Evolutionary conservation across 2,329 filamentous ascomycete genomes (phyloP).

Genomic region (Epichloe coenophiala): DNA sequence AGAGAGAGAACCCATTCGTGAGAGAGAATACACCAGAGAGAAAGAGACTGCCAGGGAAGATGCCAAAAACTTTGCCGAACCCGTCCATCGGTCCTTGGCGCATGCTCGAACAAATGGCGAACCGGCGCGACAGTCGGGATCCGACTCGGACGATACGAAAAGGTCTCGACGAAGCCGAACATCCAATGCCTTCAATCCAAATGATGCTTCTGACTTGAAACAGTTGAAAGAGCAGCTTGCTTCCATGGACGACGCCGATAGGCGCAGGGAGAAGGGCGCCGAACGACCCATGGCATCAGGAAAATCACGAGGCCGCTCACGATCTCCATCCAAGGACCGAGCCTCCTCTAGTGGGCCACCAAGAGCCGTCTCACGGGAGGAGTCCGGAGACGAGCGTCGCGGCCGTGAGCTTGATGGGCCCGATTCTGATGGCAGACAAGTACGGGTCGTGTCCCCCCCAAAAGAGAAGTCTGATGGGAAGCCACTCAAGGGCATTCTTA

Average conservation of each 20-base stretch:
- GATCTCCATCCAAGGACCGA: conserved; percentile 9
- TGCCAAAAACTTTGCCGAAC: conserved; percentile 8
- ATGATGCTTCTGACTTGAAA: conserved; percentile 34
- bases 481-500: conserved; percentile 71
- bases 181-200: conserved; percentile 36
- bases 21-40: conserved; percentile 24
- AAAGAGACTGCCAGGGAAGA: background rate
- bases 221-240: conserved; percentile 38
- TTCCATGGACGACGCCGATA: conserved; percentile 21
- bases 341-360: conserved; percentile 7
- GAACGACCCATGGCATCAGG: background rate
- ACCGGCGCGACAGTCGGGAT: conserved; percentile 15
- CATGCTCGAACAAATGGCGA: conserved; percentile 15
- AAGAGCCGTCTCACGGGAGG: conserved; percentile 1
- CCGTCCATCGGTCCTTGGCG: conserved; percentile 9
- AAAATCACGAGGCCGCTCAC: conserved; percentile 7
- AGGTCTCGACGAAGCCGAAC: conserved; percentile 23
- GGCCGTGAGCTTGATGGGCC: conserved; percentile 27
- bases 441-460: conserved; percentile 60
- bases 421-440: conserved; percentile 29
- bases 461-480: conserved; percentile 50
- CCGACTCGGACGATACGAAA: conserved; percentile 30
- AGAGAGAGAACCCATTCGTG: conserved; percentile 15
- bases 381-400: conserved; percentile 19
- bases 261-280: conserved; percentile 7